Conservation (phyloP, 2,329 filamentous ascomycete genomes). For the Metarhizium guizhouense region DNA sequence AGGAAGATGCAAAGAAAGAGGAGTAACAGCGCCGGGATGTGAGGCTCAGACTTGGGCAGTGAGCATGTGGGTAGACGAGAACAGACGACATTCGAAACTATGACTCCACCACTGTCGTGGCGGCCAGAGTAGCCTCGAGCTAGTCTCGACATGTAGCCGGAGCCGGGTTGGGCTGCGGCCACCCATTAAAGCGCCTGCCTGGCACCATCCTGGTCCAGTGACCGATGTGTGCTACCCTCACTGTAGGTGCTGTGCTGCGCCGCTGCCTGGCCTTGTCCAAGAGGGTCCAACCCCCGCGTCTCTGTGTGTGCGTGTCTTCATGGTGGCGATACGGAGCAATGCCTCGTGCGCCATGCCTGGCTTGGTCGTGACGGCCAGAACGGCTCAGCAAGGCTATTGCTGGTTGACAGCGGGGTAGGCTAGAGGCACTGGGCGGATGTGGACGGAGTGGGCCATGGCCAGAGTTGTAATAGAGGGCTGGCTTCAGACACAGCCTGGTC, state of each 20-base stretch:
- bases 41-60: background rate
- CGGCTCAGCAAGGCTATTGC: no score
- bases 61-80: background rate
- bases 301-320: no score
- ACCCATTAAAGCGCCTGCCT: background rate
- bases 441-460: background rate
- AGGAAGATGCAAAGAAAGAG: background rate
- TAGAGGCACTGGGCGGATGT: background rate
- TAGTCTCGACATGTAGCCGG: background rate
- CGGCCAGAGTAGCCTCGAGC: background rate
- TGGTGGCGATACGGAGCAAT: no score
- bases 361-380: no score
- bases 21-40: background rate
- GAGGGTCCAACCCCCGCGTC: no score
- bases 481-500: background rate
- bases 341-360: no score
- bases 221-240: no score
- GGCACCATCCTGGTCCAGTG: no score
- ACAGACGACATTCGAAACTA: background rate
- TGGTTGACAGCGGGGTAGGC: background rate
- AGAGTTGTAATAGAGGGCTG: background rate
- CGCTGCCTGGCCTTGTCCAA: no score
- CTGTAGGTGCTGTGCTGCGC: no score
- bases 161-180: background rate
- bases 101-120: conserved; percentile 4